These are phyloP conservation scores for Haplosporangium sp. DNA, from an alignment of 371 early-diverging fungal species.

Conservation along the genomic window DNA sequence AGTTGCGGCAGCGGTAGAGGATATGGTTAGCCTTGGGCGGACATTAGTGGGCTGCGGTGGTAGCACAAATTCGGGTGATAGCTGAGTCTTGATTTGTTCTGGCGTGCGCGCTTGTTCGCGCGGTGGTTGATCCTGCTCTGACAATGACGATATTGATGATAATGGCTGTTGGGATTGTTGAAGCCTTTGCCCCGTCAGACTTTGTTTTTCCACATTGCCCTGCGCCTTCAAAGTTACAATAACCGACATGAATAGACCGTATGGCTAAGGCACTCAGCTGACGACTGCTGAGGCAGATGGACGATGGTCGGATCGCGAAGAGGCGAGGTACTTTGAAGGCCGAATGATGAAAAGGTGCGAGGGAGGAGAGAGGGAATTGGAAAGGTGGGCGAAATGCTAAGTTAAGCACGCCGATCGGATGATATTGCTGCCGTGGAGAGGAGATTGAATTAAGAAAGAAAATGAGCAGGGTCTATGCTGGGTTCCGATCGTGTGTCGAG, in stretches of 20 bases:
- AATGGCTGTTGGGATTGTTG: neutral
- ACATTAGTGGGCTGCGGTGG: neutral
- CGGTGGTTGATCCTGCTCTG: slow-evolving; percentile 1
- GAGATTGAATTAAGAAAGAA: neutral
- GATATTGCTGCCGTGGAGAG: neutral
- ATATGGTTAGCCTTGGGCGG: slow-evolving; percentile 9
- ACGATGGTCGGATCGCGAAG: slow-evolving; percentile 1
- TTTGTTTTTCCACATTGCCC: slow-evolving; percentile 15
- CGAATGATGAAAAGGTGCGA: slow-evolving; percentile 16
- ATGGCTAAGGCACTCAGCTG: slow-evolving; percentile 25
- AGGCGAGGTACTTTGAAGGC: slow-evolving; percentile 7
- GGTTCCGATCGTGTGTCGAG: neutral
- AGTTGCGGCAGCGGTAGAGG: neutral
- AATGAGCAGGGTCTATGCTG: neutral
- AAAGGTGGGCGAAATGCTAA: neutral
- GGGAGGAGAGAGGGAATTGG: neutral
- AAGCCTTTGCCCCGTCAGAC: neutral
- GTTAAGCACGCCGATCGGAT: neutral
- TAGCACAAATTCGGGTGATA: neutral
- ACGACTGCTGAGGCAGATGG: slow-evolving; percentile 9
- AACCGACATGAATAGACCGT: slow-evolving; percentile 22
- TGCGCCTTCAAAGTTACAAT: slow-evolving; percentile 25
- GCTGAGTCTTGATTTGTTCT: neutral
- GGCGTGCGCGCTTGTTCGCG: neutral
- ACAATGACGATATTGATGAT: too few species aligned